These are phyloP conservation scores for Serendipita indica DNA, from an alignment of 768 basidiomycete species.

Conservation along the genomic window DNA sequence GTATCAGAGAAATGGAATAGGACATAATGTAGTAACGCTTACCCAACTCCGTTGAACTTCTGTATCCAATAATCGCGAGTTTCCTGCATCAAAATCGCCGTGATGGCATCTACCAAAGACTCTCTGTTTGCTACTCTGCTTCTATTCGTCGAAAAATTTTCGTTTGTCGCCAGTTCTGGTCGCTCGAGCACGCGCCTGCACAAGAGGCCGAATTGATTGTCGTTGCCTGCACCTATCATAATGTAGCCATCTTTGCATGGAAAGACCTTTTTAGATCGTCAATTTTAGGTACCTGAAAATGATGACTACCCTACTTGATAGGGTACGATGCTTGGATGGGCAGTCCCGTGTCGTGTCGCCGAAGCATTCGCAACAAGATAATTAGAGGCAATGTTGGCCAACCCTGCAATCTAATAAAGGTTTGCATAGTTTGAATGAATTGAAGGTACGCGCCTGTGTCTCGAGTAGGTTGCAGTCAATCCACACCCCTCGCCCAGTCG, in stretches of 20 bases:
- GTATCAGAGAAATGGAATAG: neutral
- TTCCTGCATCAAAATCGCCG: conserved; percentile 38
- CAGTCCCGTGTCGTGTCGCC: conserved; percentile 76
- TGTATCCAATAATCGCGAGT: conserved; percentile 61
- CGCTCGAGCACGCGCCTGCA: conserved; percentile 44
- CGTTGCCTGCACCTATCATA: conserved; percentile 89
- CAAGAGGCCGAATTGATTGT: conserved; percentile 68
- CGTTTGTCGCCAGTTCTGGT: conserved; percentile 44
- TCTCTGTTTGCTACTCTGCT: conserved; percentile 61
- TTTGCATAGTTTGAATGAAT: neutral
- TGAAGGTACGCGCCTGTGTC: conserved; percentile 44
- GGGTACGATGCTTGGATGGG: conserved; percentile 86
- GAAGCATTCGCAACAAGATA: conserved; percentile 78
- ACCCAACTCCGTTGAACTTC: conserved; percentile 66
- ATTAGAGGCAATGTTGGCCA: conserved; percentile 87
- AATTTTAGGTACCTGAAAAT: conserved; percentile 11
- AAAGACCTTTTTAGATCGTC: conserved; percentile 30
- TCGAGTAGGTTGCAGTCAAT: conserved; percentile 92
- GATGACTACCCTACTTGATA: conserved; percentile 42
- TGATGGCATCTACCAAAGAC: conserved; percentile 55
- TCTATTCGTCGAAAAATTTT: conserved; percentile 57
- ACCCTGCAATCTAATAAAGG: conserved; percentile 55
- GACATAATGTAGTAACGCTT: conserved; percentile 18
- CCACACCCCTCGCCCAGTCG: conserved; percentile 78
- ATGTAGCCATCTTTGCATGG: conserved; percentile 74